A percentile compares a stretch with the other conserved stretches of the same genome.
Evolutionary conservation across 1,284 basidiomycete species (phyloP).

Genomic region (Anthracocystis setariae): DNA sequence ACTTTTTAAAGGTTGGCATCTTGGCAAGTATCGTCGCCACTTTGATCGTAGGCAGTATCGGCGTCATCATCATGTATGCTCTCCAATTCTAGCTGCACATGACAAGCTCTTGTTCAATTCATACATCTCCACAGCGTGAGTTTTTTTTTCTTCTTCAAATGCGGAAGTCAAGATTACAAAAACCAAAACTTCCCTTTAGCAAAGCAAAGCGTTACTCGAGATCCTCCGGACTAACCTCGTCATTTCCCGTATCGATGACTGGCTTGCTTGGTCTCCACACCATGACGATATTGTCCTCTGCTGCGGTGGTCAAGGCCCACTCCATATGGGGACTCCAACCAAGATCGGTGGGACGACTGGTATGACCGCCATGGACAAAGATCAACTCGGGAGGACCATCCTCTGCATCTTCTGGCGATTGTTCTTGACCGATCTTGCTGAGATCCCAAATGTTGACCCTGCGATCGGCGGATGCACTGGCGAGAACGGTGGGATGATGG

Average conservation of each 20-base stretch:
- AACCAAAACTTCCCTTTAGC: no score
- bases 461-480: constrained; percentile 82
- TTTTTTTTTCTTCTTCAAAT: no score
- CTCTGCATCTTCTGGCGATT: constrained; percentile 96
- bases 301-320: constrained; percentile 62
- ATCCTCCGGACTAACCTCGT: constrained; percentile 34
- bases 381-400: constrained; percentile 80
- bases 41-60: constrained; percentile 68
- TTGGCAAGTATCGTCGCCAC: constrained; percentile 88
- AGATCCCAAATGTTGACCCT: constrained; percentile 97
- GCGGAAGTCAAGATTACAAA: no score
- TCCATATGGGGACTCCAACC: constrained; percentile 64
- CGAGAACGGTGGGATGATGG: constrained; percentile 73
- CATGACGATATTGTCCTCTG: constrained; percentile 67
- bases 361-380: constrained; percentile 67
- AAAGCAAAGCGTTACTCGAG: no score
- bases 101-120: no score
- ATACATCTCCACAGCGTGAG: no score
- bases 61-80: constrained; percentile 61
- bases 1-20: constrained; percentile 93
- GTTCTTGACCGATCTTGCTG: constrained; percentile 89
- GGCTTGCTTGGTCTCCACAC: constrained; percentile 56
- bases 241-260: constrained; percentile 41
- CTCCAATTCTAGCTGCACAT: constrained; percentile 28
- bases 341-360: constrained; percentile 62